Evolutionary conservation across 2,329 filamentous ascomycete species (phyloP), one percentile per base, ranked within the genome.

Genomic region (Alternaria sp.): DNA sequence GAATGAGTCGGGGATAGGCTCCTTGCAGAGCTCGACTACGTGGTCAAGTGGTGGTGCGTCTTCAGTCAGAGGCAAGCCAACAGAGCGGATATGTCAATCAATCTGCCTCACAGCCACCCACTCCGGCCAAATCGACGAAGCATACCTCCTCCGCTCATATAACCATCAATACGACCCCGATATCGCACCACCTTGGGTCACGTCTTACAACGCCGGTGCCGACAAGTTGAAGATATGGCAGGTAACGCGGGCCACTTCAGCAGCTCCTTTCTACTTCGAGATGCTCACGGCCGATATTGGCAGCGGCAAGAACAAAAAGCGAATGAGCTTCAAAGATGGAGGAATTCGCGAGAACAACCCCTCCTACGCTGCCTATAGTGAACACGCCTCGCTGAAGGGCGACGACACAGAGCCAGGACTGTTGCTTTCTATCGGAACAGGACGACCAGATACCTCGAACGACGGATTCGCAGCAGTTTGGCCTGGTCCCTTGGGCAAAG

Each of bases 231-330:
- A 80, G 2, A 85, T 87, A 44, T 87, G 84, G 80, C 75, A 86
- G 71, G 85, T 85, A 1, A 85, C 83, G 0, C 74, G 84, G 8
- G 85, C 85, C 2, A 87, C 85, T 0, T 84, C 82, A 1, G 85
- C 85, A 3, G 85, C 85, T 0, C 84, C 85, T 0, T 85, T 85
- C 69, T 85, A 84, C 71, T 85, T 85, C 73, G 80, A 84, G 49
- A 82, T 84, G 77, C 77, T 85, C 10, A 78, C 81, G 58, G 81
- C 82, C 6, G 80, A 83, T 28, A 71, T 84, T 33, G 71, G 66
- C 4, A 74, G 68, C 18, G 61, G 55, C n/a, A 76, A 77, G n/a
- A 78, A 78, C 21, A 76, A 77, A 45, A 72, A 75, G 49, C 20
- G 49, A 5, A 23, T 58, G 51, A 79, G 78, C 10, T 85, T 84